Percentiles rank a stretch among this genome's conserved stretches.
Conservation (phyloP, 225 moss, liverwort and hornwort genomes). For the Climacium dendroides region DNA sequence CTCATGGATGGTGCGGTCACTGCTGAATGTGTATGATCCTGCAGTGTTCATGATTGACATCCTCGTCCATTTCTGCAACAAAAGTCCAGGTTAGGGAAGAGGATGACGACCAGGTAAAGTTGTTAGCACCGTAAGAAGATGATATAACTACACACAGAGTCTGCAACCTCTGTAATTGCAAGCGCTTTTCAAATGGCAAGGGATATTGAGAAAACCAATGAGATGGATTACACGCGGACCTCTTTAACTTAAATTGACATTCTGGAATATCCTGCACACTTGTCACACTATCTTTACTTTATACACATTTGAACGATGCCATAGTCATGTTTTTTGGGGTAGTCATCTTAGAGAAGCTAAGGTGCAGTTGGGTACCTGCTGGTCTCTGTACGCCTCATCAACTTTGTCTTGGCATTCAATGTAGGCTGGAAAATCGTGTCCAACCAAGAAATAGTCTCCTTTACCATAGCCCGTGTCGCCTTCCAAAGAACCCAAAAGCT, state of each 20-base stretch:
- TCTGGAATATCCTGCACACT: neutral
- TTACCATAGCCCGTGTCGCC: constrained; percentile 68
- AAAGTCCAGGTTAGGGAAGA: neutral
- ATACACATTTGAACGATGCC: neutral
- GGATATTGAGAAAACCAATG: neutral
- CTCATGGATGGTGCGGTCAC: constrained; percentile 93
- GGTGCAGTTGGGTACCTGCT: constrained; percentile 22
- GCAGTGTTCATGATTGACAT: constrained; percentile 97
- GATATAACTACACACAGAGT: neutral
- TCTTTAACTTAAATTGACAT: neutral
- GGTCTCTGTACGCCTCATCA: constrained; percentile 72
- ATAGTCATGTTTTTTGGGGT: neutral
- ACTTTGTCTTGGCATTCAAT: constrained; percentile 84
- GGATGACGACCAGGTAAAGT: neutral
- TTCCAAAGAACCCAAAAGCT: constrained; percentile 64
- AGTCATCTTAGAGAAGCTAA: neutral
- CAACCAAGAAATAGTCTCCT: constrained; percentile 91
- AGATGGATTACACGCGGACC: neutral
- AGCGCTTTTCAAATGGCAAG: neutral
- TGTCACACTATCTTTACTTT: neutral
- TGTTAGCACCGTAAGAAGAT: neutral
- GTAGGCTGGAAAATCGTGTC: constrained; percentile 84
- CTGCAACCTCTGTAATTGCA: neutral
- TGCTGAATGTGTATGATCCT: constrained; percentile 85
- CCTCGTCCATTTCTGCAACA: constrained; percentile 79